Evolutionary conservation across 2,329 filamentous ascomycete genomes (phyloP), one percentile per base, ranked within the genome.

Genomic region (Cladosporium sphaerospermum): DNA sequence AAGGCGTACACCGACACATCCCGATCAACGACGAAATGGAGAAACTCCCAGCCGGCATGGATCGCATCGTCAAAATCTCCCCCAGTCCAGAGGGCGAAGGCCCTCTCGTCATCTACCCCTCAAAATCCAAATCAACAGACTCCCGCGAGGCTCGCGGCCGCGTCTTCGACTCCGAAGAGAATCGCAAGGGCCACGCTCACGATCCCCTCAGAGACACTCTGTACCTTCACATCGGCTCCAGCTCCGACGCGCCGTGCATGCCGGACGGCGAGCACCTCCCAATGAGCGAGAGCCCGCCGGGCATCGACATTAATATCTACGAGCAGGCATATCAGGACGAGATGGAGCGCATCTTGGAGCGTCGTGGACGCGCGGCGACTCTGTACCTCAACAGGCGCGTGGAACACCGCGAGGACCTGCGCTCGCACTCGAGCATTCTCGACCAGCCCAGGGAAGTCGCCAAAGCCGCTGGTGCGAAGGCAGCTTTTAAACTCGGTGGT

Each of bases 271-370:
- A 60, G 16, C 42, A 48, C 7, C 47, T 51, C 14, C 53, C 53
- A 18, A 84, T 96, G 39, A 88, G 88, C 31, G 90, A 96, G 69
- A 95, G 88, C 1, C 92, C 92, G 2, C 85, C 85, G 0, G 86
- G 85, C 1, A 87, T 88, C 5, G 89, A 95, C 56, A 89, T 89
- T 61, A 84, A 93, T 64, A 85, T 97, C 54, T 96, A 96, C 68
- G 89, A 95, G 67, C 82, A 80, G 1, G 92, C 92, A 0, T 96
- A 95, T 67, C 83, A 88, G 64, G 81, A 87, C 56, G 89, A 96
- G 71, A 81, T 93, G 28, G 80, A 86, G 54, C 80, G 85, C 13
- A 92, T 96, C 62, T 71, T 80, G 31, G 69, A 73, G 57, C 64
- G 71, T 57, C 64, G 74, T 61, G 72, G 75, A 53, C 68, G 71